A percentile compares a stretch with the other conserved stretches of the same genome.
Evolutionary conservation across 2,329 filamentous ascomycete genomes (phyloP).

Genomic region (Aspergillus ruber): DNA sequence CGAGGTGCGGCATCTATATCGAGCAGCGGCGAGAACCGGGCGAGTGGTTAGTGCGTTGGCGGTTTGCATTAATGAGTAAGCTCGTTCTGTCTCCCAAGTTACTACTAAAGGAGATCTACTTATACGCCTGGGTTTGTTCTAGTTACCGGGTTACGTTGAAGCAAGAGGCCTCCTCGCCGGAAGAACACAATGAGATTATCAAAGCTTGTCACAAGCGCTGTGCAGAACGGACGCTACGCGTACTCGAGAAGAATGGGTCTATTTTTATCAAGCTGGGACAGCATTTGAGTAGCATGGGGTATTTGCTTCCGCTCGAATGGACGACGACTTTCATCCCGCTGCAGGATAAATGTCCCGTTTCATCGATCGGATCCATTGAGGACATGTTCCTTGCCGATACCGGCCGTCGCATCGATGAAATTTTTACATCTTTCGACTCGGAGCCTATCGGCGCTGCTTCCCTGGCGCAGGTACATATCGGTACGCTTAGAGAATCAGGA

Average conservation of each 20-base stretch:
- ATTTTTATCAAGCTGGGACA: constrained; percentile 98
- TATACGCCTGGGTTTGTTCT: constrained; percentile 4
- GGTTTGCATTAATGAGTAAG: constrained; percentile 83
- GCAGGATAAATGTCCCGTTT: constrained; percentile 92
- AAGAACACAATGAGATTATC: constrained; percentile 62
- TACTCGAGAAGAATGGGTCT: constrained; percentile 91
- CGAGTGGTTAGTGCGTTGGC: constrained; percentile 69
- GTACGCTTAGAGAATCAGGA: constrained; percentile 71
- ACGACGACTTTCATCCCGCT: constrained; percentile 91
- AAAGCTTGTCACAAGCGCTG: constrained; percentile 87
- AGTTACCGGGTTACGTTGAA: constrained; percentile 88
- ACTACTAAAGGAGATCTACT: constrained; percentile 1
- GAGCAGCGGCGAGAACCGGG: constrained; percentile 68
- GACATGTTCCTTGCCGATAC: constrained; percentile 83
- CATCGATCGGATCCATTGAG: constrained; percentile 77
- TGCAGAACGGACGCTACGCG: constrained; percentile 75
- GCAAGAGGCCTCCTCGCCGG: constrained; percentile 54
- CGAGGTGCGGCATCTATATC: constrained; percentile 69
- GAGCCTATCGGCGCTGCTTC: constrained; percentile 87
- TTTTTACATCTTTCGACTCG: constrained; percentile 77
- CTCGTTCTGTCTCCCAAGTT: constrained; percentile 11
- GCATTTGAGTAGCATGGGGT: constrained; percentile 93
- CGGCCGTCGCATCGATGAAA: constrained; percentile 67
- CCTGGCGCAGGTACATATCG: constrained; percentile 87
- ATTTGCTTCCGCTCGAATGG: constrained; percentile 85